Conservation (phyloP, 169 alveolate genomes). For the Plasmodium malariae region DNA sequence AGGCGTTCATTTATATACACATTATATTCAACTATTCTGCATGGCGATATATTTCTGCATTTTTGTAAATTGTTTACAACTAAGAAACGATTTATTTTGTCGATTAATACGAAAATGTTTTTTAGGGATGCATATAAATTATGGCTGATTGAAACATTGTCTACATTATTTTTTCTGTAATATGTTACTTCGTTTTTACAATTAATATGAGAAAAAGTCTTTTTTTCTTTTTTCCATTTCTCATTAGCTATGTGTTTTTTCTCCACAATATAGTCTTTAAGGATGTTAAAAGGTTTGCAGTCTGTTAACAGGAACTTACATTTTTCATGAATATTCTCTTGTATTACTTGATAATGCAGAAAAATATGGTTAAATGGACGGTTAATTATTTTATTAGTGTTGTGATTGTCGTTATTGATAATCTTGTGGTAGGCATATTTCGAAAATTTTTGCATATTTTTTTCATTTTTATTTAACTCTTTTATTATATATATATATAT, state of each 20-base stretch:
- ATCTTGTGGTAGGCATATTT: conserved; percentile 40
- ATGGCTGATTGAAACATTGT: conserved; percentile 11
- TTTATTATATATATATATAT: not conserved
- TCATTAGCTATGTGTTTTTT: not conserved
- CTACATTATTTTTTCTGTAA: not conserved
- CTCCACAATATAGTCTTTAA: conserved; percentile 24
- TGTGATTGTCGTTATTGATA: not conserved
- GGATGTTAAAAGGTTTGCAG: conserved; percentile 5
- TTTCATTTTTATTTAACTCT: conserved; percentile 44
- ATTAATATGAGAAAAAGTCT: not conserved
- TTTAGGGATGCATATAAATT: conserved; percentile 13
- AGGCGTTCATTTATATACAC: conserved; percentile 20
- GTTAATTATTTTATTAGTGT: conserved; percentile 12
- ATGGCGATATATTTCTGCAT: not conserved
- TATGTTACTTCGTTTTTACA: not conserved
- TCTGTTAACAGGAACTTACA: conserved; percentile 1
- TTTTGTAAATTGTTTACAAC: conserved; percentile 3
- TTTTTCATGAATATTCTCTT: not conserved
- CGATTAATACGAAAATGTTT: conserved; percentile 20
- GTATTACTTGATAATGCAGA: not conserved
- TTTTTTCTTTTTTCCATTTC: not conserved
- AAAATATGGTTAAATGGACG: not conserved
- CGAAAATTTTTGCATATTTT: conserved; percentile 70
- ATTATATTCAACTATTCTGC: conserved; percentile 8
- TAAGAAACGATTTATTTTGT: conserved; percentile 20